Evolutionary conservation across 495 filamentous ascomycete genomes (phyloP).

Genomic region (Hyaloscypha hepaticicola): DNA sequence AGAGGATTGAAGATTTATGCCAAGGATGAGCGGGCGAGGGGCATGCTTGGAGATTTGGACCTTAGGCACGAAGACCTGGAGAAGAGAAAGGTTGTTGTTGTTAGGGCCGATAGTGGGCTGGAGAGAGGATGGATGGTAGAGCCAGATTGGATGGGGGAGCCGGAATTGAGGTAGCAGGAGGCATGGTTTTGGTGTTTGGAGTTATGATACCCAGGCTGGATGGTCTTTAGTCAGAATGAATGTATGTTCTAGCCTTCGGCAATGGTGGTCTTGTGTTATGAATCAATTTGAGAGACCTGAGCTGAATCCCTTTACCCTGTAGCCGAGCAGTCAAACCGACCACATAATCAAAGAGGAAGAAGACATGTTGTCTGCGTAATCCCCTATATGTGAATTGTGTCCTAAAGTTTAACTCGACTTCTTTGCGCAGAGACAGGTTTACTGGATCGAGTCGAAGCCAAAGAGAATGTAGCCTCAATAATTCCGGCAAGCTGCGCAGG

Average conservation of each 20-base stretch:
- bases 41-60: constrained; percentile 13
- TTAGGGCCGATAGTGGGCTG: constrained; percentile 29
- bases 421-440: too few species aligned
- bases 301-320: too few species aligned
- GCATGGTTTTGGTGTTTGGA: constrained; percentile 17
- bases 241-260: not conserved
- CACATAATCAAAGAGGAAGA: too few species aligned
- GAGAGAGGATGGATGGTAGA: constrained; percentile 40
- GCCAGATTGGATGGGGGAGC: constrained; percentile 61
- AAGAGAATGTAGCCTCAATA: too few species aligned
- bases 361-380: too few species aligned
- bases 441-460: too few species aligned
- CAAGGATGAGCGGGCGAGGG: constrained; percentile 50
- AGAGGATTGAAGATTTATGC: constrained; percentile 91
- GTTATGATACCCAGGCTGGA: constrained; percentile 25
- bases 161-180: constrained; percentile 48
- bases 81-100: constrained; percentile 17
- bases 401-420: too few species aligned
- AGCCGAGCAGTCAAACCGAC: too few species aligned
- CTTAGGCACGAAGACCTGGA: constrained; percentile 11
- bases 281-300: too few species aligned
- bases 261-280: too few species aligned
- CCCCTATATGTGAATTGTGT: too few species aligned
- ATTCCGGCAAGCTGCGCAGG: too few species aligned
- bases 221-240: not conserved